These are phyloP conservation scores for Mycena kentingensis DNA, from an alignment of 768 basidiomycete species.

Conservation along the genomic window DNA sequence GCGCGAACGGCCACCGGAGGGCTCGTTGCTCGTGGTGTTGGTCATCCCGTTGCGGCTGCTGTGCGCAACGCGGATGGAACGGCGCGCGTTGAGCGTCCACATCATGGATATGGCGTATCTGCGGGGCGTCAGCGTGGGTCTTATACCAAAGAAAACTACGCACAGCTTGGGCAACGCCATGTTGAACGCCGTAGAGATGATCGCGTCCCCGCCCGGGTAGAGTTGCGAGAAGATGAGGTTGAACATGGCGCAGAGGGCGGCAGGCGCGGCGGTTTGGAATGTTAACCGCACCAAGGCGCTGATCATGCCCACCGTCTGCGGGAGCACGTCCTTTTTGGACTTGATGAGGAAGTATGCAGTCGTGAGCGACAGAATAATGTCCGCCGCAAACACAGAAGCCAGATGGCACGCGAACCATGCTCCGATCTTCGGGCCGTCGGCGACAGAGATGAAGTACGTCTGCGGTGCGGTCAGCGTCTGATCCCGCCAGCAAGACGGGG, in stretches of 20 bases:
- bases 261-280: constrained; percentile 35
- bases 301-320: constrained; percentile 34
- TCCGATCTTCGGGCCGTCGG: constrained; percentile 19
- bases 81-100: constrained; percentile 39
- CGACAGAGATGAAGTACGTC: constrained; percentile 32
- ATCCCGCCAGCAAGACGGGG: not conserved
- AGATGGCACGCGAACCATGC: constrained; percentile 35
- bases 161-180: constrained; percentile 34
- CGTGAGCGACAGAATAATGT: constrained; percentile 28
- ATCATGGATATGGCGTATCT: constrained; percentile 41
- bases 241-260: constrained; percentile 37
- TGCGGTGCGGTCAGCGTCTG: constrained; percentile 6
- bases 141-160: too few species aligned
- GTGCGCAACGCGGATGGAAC: constrained; percentile 22
- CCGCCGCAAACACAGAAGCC: constrained; percentile 32
- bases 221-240: constrained; percentile 38
- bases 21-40: constrained; percentile 16
- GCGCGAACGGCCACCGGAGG: constrained; percentile 16
- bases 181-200: constrained; percentile 34
- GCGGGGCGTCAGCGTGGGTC: too few species aligned
- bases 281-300: constrained; percentile 33
- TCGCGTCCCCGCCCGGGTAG: constrained; percentile 23
- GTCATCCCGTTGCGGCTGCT: constrained; percentile 16
- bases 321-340: constrained; percentile 30
- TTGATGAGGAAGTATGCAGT: constrained; percentile 34